Evolutionary conservation across 139 green algal species (phyloP).

Genomic region (Zygnema circumcarinatum): DNA sequence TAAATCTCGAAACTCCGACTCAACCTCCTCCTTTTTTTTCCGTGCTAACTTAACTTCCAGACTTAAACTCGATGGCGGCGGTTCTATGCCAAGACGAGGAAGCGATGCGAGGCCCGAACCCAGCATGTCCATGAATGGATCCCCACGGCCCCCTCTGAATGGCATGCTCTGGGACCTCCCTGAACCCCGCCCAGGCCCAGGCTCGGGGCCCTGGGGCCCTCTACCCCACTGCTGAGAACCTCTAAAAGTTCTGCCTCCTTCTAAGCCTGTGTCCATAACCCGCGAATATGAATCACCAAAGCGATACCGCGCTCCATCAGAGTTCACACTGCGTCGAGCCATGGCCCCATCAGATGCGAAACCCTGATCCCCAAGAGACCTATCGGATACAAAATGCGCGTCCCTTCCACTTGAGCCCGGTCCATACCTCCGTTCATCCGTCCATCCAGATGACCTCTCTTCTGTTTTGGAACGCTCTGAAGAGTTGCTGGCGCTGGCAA

Average conservation of each 20-base stretch:
- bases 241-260: not conserved
- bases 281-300: not conserved
- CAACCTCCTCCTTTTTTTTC: constrained; percentile 31
- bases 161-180: not conserved
- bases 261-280: not conserved
- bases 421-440: not conserved
- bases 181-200: not conserved
- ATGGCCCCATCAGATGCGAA: not conserved
- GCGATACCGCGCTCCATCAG: not conserved
- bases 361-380: not conserved
- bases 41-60: not conserved
- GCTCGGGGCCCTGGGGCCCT: not conserved
- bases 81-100: constrained; percentile 33
- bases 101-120: constrained; percentile 11
- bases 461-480: not conserved
- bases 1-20: constrained; percentile 44
- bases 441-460: not conserved
- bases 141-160: not conserved
- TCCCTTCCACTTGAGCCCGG: not conserved
- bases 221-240: not conserved
- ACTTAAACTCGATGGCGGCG: constrained; percentile 10
- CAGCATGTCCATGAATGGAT: not conserved
- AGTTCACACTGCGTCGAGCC: not conserved
- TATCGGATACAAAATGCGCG: not conserved
- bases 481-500: not conserved